A percentile compares a stretch with the other conserved stretches of the same genome.
Evolutionary conservation across 2,329 filamentous ascomycete species (phyloP).

Genomic region (Colletotrichum tropicicola): DNA sequence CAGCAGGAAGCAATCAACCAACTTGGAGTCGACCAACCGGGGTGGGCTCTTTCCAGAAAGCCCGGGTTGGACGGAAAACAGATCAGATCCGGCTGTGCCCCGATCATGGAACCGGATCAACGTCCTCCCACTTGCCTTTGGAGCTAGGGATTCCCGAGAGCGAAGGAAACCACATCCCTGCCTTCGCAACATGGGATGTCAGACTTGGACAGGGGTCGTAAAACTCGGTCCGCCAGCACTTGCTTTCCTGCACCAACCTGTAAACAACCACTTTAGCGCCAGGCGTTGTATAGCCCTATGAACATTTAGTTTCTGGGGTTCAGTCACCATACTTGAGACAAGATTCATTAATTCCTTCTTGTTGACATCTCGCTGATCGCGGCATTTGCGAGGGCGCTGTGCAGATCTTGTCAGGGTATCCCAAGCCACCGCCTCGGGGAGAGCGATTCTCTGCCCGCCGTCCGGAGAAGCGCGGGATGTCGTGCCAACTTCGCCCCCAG

Average conservation of each 20-base stretch:
- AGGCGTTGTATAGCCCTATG: constrained; percentile 7
- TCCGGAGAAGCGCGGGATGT: neutral
- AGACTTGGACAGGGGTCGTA: neutral
- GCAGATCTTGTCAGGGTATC: constrained; percentile 16
- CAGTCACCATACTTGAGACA: constrained; percentile 20
- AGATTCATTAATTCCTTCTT: neutral
- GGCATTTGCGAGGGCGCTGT: constrained; percentile 8
- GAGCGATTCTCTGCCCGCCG: constrained; percentile 7
- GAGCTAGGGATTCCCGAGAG: constrained; percentile 1
- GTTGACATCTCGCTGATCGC: constrained; percentile 3
- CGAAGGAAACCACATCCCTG: neutral
- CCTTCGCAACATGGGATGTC: neutral
- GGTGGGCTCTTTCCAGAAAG: neutral
- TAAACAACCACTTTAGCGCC: neutral
- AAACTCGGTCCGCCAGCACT: constrained; percentile 17
- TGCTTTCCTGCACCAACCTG: no score
- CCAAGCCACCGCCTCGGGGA: neutral
- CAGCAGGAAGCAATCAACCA: neutral
- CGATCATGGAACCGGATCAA: constrained; percentile 5
- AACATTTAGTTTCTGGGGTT: neutral
- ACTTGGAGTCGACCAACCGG: no score
- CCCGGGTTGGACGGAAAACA: neutral
- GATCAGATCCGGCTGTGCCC: neutral
- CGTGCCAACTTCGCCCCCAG: neutral
- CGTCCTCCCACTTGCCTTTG: constrained; percentile 5